These are phyloP conservation scores for Boletus reticuloceps DNA, from an alignment of 768 basidiomycete genomes.

Conservation along the genomic window DNA sequence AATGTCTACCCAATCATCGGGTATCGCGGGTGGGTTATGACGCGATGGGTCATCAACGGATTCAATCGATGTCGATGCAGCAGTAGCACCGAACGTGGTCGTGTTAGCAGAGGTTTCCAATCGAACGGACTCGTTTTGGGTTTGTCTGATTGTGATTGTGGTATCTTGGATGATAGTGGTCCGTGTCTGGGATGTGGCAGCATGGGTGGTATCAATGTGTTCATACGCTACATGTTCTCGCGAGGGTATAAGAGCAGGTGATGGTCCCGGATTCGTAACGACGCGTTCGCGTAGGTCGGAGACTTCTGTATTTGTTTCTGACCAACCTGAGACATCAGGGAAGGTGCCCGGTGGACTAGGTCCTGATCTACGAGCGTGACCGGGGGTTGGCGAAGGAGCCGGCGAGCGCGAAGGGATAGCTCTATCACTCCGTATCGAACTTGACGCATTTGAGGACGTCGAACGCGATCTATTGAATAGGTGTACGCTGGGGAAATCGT, in stretches of 20 bases:
- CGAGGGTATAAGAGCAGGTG: slow-evolving; percentile 28
- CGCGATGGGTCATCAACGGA: slow-evolving; percentile 15
- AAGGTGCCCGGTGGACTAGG: slow-evolving; percentile 29
- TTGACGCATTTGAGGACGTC: slow-evolving; percentile 14
- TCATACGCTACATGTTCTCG: slow-evolving; percentile 13
- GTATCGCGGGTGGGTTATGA: slow-evolving; percentile 17
- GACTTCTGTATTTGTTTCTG: slow-evolving; percentile 27
- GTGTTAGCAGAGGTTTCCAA: neutral
- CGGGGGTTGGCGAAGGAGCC: slow-evolving; percentile 14
- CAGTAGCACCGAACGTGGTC: neutral
- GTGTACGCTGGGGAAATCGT: slow-evolving; percentile 29
- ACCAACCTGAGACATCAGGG: slow-evolving; percentile 30
- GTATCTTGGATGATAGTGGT: slow-evolving; percentile 6
- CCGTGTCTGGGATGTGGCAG: slow-evolving; percentile 4
- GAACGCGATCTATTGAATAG: slow-evolving; percentile 21
- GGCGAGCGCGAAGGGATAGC: slow-evolving; percentile 27
- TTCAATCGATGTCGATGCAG: slow-evolving; percentile 1
- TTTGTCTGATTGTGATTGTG: slow-evolving; percentile 10
- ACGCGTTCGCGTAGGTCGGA: slow-evolving; percentile 17
- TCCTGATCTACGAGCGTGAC: slow-evolving; percentile 21
- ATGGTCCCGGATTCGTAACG: slow-evolving; percentile 17
- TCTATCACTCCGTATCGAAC: slow-evolving; percentile 31
- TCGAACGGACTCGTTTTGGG: slow-evolving; percentile 5
- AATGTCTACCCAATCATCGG: slow-evolving; percentile 33
- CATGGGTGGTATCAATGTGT: slow-evolving; percentile 12